Evolutionary conservation across 139 green algal species (phyloP).

Genomic region (Microglena sp.): DNA sequence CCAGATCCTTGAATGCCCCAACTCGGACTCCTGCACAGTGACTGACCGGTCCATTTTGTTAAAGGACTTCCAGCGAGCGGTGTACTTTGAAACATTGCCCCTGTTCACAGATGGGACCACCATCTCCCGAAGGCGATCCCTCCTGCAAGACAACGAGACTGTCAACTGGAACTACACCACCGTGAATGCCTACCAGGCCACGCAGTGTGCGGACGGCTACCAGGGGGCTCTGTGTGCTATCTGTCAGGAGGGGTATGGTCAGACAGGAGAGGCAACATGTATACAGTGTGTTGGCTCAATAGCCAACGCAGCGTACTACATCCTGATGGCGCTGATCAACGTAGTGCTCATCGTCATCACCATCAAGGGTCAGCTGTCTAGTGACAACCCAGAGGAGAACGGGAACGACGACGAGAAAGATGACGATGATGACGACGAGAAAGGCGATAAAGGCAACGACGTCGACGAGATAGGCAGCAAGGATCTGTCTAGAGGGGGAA

Average conservation of each 20-base stretch:
- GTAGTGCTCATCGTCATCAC: slow-evolving; percentile 13
- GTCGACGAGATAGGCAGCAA: no score
- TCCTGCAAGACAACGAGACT: no score
- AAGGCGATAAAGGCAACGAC: no score
- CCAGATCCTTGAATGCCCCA: no score
- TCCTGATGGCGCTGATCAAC: slow-evolving; percentile 13
- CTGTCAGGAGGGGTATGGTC: slow-evolving; percentile 6
- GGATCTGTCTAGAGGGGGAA: no score
- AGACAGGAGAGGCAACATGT: background rate
- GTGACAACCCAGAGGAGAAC: background rate
- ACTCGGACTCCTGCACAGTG: no score
- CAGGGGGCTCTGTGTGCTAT: slow-evolving; percentile 8
- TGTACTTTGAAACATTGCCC: no score
- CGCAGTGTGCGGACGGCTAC: slow-evolving; percentile 8
- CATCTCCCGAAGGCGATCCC: no score
- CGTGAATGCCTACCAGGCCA: background rate
- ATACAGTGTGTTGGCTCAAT: background rate
- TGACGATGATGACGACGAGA: background rate
- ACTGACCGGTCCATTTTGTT: no score
- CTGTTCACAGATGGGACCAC: no score
- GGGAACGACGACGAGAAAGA: background rate
- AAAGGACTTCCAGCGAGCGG: no score
- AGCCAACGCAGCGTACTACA: slow-evolving; percentile 5
- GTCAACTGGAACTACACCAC: no score
- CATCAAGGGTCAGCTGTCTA: slow-evolving; percentile 4